Conservation (phyloP, 2,329 filamentous ascomycete species). For the Talaromyces atroroseus region DNA sequence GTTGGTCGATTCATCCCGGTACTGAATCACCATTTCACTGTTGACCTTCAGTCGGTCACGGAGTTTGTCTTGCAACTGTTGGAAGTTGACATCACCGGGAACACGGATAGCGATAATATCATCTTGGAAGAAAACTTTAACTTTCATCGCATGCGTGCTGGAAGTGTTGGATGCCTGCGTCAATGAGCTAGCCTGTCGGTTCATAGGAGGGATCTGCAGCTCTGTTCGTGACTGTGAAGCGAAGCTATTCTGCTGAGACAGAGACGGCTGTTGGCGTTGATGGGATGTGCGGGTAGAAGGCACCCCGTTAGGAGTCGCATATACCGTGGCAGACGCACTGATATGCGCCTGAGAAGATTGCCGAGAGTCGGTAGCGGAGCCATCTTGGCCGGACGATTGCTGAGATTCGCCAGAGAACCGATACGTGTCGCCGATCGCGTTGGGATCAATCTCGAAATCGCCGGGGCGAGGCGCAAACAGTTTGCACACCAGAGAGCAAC, state of each 20-base stretch:
- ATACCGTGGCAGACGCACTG: slow-evolving; percentile 50
- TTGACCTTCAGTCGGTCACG: slow-evolving; percentile 73
- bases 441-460: slow-evolving; percentile 86
- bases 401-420: slow-evolving; percentile 66
- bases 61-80: slow-evolving; percentile 76
- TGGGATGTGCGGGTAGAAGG: slow-evolving; percentile 30
- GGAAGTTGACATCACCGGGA: slow-evolving; percentile 70
- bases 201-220: slow-evolving; percentile 36
- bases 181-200: slow-evolving; percentile 51
- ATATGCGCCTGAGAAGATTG: slow-evolving; percentile 63
- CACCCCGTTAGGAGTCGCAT: slow-evolving; percentile 46
- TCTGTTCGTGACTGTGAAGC: slow-evolving; percentile 32
- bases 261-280: slow-evolving; percentile 33
- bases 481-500: slow-evolving; percentile 76
- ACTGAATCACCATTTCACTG: slow-evolving; percentile 68
- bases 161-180: slow-evolving; percentile 38
- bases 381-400: slow-evolving; percentile 60
- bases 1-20: slow-evolving; percentile 42
- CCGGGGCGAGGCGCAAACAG: slow-evolving; percentile 87
- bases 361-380: slow-evolving; percentile 54
- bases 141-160: slow-evolving; percentile 62
- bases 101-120: slow-evolving; percentile 90
- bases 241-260: slow-evolving; percentile 26
- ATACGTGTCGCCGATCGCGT: slow-evolving; percentile 61
- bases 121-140: slow-evolving; percentile 90